phyloP scores from a whole-genome alignment of 75 land plant genomes.

The Cupressus sempervirens region DNA sequence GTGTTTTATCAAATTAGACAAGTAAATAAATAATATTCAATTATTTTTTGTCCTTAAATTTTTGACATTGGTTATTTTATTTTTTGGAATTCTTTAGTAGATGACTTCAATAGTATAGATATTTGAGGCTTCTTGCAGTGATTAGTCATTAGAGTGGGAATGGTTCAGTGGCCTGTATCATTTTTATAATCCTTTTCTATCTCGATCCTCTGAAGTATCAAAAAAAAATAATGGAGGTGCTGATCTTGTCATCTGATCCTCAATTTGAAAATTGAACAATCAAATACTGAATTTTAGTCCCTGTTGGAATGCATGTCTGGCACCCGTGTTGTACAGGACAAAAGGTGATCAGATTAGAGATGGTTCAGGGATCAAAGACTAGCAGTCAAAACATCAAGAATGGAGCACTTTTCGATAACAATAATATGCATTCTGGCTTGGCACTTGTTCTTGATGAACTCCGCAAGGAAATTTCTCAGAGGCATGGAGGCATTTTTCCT shows the following conservation, averaged over 20 bases:
- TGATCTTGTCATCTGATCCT: neutral
- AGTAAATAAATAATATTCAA: neutral
- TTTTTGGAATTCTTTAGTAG: neutral
- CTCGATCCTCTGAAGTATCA: neutral
- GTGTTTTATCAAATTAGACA: neutral
- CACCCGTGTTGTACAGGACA: conserved; percentile 42
- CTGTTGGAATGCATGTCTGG: neutral
- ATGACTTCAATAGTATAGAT: neutral
- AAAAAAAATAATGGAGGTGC: neutral
- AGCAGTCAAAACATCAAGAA: conserved; percentile 18
- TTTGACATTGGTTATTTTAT: neutral
- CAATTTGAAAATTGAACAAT: neutral
- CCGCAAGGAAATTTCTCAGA: conserved; percentile 66
- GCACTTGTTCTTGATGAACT: conserved; percentile 70
- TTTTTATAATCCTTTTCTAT: neutral
- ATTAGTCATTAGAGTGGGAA: neutral
- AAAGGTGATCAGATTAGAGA: conserved; percentile 53
- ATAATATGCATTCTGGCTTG: conserved; percentile 33
- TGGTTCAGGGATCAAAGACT: conserved; percentile 23
- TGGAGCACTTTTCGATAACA: conserved; percentile 14
- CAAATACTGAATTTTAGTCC: neutral
- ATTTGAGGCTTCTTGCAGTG: neutral
- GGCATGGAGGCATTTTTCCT: conserved; percentile 77
- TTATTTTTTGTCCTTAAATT: neutral
- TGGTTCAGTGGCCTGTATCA: neutral